Evolutionary conservation across 2,329 filamentous ascomycete genomes (phyloP), one percentile per base, ranked within the genome.

Genomic region (Paracorniculantispora psalliotae): DNA sequence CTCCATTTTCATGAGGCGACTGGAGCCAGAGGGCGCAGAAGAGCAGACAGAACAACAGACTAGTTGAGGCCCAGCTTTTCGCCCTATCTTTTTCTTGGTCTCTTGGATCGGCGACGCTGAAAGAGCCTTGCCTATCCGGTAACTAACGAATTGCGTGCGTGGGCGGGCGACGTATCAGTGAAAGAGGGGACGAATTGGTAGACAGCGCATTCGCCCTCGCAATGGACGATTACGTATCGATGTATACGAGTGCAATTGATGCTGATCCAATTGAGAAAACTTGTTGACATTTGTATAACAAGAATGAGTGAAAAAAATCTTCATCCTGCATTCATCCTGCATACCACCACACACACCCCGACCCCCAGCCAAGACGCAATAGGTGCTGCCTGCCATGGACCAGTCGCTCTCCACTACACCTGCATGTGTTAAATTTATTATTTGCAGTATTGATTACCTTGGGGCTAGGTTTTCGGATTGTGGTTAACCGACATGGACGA

Each of bases 51-150:
- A 30, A 23, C 15, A 37, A 8, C n/a, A 37, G n/a, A 43, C 10
- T 26, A 43, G 15, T 8, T 2, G 25, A 53, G 37, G 10, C 3
- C 39, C 19, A 28, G 26, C 39, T 41, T 55, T 53, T 55, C 52
- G 52, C 52, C 52, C 52, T 25, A 46, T 55, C 41, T 55, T 44
- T 41, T 35, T 26, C n/a, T n/a, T n/a, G n/a, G n/a, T n/a, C n/a
- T 33, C 12, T 7, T 37, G 12, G 37, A 47, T 47, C 41, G 52
- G n/a, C 41, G 39, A 35, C 37, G 39, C 41, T 55, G 50, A 46
- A n/a, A n/a, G 51, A 54, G 39, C 51, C 39, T 25, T n/a, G 51
- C 21, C 49, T 9, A 15, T 37, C n/a, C 15, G 13, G 15, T 25
- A 48, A 28, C 41, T 6, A 21, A 41, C n/a, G 23, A 8, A 51